These are phyloP conservation scores for Kodamaea sagamina DNA, from an alignment of 805 yeast species.

Conservation along the genomic window DNA sequence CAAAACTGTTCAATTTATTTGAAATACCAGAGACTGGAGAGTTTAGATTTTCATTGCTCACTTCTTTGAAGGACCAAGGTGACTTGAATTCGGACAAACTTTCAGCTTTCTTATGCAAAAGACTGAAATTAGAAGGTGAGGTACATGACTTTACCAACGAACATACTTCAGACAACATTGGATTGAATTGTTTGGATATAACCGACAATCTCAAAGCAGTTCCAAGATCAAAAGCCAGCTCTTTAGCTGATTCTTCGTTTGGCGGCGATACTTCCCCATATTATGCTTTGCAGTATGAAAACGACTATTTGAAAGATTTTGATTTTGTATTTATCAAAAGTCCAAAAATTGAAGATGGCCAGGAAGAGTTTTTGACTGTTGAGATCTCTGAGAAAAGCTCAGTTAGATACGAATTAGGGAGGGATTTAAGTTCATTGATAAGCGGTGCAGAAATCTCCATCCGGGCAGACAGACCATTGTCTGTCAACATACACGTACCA, in stretches of 20 bases:
- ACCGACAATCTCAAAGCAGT: slow-evolving; percentile 37
- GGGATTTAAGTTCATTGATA: slow-evolving; percentile 40
- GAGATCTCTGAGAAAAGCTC: slow-evolving; percentile 30
- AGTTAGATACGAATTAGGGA: slow-evolving; percentile 26
- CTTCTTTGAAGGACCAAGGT: slow-evolving; percentile 19
- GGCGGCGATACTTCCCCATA: slow-evolving; percentile 55
- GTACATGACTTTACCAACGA: slow-evolving; percentile 41
- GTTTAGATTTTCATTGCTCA: slow-evolving; percentile 22
- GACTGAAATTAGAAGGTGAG: slow-evolving; percentile 12
- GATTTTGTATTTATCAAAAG: slow-evolving; percentile 53
- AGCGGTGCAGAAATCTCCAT: slow-evolving; percentile 45
- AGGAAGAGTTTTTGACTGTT: slow-evolving; percentile 44
- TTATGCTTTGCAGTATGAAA: slow-evolving; percentile 46
- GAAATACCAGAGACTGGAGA: slow-evolving; percentile 6
- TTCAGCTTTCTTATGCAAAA: slow-evolving; percentile 25
- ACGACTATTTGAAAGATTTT: slow-evolving; percentile 41
- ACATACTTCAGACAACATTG: slow-evolving; percentile 35
- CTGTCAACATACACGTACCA: slow-evolving; percentile 50
- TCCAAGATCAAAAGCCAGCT: slow-evolving; percentile 52
- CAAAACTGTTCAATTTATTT: slow-evolving; percentile 9
- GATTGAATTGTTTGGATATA: slow-evolving; percentile 50
- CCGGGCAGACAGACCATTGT: slow-evolving; percentile 46
- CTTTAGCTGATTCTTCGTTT: slow-evolving; percentile 53
- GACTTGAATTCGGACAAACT: slow-evolving; percentile 16
- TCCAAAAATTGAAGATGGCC: slow-evolving; percentile 19